Evolutionary conservation across 2,329 filamentous ascomycete species (phyloP), one percentile per base, ranked within the genome.

Genomic region (Scolecobasidium constrictum): DNA sequence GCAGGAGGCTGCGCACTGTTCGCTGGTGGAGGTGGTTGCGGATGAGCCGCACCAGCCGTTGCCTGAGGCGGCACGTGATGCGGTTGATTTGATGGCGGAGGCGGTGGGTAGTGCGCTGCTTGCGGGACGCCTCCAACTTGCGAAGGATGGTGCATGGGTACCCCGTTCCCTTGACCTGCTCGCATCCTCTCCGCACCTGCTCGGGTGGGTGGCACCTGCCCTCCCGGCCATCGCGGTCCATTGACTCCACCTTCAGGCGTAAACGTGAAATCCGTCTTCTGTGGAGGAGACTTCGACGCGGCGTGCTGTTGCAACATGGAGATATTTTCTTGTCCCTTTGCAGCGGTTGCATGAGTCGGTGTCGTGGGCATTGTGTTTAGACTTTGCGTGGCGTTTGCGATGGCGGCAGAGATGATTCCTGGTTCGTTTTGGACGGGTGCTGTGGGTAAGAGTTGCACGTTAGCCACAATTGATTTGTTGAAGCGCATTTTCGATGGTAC

Each of bases 241-340:
- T 82, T 86, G 1, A 85, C 81, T 57, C 92, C 86, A 1, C 88
- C 90, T 54, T 93, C 85, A 62, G 87, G 95, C 11, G 86, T 94
- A 57, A 98, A 98, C 7, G 92, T 98, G 59, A 98, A 98, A 53
- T 95, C 86, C 0, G 84, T 83, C 44, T 87, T 86, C 4, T 81
- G 76, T 4, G 84, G 78, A 26, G 73, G 78, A 3, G 74, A 81
- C 45, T 69, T 69, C 4, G 69, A 62, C 15, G 73, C 66, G 39
- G 42, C 15, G 59, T 83, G 78, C 56, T 86, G 82, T 45, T 86
- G 80, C 38, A 93, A 65, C 46, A 88, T 71, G 59, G 83, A 90
- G 49, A 81, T 71, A 61, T 86, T 92, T 56, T 90, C 84, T 56
- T 86, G 80, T 12, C 80, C 83, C 52, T 70, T 72, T 31, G 26